These are phyloP conservation scores for Boletus semigastroideus DNA, from an alignment of 1,284 basidiomycete genomes.

Conservation along the genomic window DNA sequence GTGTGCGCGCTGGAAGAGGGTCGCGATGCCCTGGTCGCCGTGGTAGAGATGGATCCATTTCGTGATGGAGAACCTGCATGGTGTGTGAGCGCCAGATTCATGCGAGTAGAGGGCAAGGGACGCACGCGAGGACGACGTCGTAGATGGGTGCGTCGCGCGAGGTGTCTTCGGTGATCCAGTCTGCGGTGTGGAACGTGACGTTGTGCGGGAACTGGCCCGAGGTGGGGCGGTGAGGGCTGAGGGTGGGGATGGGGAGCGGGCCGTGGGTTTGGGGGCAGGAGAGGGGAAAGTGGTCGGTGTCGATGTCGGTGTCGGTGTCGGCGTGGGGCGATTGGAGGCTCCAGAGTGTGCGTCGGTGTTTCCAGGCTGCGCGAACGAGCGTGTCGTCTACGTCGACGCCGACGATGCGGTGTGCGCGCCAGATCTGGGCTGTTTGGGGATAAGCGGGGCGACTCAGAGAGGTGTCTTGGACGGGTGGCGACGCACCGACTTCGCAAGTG, in stretches of 20 bases:
- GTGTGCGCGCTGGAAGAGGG: constrained; percentile 64
- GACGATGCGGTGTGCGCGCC: constrained; percentile 58
- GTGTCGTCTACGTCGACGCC: constrained; percentile 81
- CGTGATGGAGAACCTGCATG: constrained; percentile 68
- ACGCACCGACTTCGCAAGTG: constrained; percentile 73
- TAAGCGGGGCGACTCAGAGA: background rate
- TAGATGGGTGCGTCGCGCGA: constrained; percentile 59
- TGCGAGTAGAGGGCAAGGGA: no score
- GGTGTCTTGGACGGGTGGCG: background rate
- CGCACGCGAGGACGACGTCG: constrained; percentile 74
- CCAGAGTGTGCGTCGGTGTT: constrained; percentile 65
- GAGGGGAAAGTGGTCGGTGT: constrained; percentile 59
- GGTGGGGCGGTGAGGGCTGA: background rate
- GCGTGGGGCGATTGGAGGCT: constrained; percentile 52
- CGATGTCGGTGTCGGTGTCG: background rate
- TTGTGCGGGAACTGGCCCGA: constrained; percentile 80
- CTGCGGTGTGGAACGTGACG: constrained; percentile 61
- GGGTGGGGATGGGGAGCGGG: constrained; percentile 59
- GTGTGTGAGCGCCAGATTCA: no score
- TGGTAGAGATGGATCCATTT: constrained; percentile 86
- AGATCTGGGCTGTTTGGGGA: constrained; percentile 53
- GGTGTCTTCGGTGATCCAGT: constrained; percentile 66
- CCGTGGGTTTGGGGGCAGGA: constrained; percentile 75
- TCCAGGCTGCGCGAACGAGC: constrained; percentile 71
- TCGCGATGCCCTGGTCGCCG: constrained; percentile 63